Evolutionary conservation across 805 yeast genomes (phyloP).

Genomic region (Candida endomychidarum): DNA sequence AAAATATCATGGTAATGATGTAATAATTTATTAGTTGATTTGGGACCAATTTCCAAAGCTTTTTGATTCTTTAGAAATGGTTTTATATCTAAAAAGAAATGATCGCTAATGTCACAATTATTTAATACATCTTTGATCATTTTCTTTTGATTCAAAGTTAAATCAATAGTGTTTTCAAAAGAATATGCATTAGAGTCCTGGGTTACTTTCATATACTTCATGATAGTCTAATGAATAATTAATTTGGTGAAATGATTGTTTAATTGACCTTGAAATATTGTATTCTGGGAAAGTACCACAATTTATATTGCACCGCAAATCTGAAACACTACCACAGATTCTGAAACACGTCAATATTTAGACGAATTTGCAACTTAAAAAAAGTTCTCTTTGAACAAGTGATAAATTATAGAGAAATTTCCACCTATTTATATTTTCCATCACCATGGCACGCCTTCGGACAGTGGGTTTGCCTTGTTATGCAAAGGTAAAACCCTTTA

Average conservation of each 20-base stretch:
- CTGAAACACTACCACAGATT: constrained; percentile 3
- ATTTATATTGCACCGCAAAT: not conserved
- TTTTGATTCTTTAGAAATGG: constrained; percentile 8
- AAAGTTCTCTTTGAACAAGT: not conserved
- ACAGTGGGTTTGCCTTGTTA: no score
- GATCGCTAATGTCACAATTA: constrained; percentile 6
- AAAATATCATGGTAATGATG: constrained; percentile 16
- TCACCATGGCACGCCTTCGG: constrained; percentile 3
- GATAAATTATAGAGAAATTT: not conserved
- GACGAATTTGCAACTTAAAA: no score
- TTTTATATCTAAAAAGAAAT: constrained; percentile 14
- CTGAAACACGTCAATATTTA: not conserved
- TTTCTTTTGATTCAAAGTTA: constrained; percentile 11
- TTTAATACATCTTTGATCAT: constrained; percentile 12
- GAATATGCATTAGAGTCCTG: constrained; percentile 1
- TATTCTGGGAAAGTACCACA: not conserved
- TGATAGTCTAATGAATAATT: not conserved
- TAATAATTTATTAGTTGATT: not conserved
- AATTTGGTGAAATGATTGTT: not conserved
- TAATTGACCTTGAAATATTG: not conserved
- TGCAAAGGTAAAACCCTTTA: no score
- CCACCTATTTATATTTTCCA: constrained; percentile 3
- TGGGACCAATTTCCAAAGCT: constrained; percentile 1
- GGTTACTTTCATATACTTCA: constrained; percentile 2
- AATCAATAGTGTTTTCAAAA: constrained; percentile 4